Evolutionary conservation across 257 asterid species (phyloP), one percentile per base, ranked within the genome.

Genomic region (Gynochthodes officinalis): DNA sequence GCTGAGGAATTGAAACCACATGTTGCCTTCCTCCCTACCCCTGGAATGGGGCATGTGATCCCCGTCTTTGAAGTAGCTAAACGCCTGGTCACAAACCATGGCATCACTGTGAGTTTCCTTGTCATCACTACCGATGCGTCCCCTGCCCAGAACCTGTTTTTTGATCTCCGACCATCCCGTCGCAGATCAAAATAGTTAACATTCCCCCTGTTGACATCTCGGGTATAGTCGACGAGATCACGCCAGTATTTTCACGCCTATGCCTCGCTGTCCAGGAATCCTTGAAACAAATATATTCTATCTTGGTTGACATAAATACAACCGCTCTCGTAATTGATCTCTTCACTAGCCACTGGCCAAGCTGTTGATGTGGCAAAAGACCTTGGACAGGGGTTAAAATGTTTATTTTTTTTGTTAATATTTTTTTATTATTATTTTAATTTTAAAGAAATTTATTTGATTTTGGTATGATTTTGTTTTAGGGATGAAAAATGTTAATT

Each of bases 41-140:
- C 89, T 2, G 84, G 92, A 42, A 79, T 84, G 81, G 92, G 92
- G 7, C 87, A 87, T 69, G 8, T 84, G 10, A 57, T 63, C 11
- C 86, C 85, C 1, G 76, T 83, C 52, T 70, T 86, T 72, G 80
- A 86, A 68, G 76, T 86, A 2, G 83, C 88, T 0, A 80, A 82
- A 39, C 70, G 46, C 76, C 81, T 86, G 5, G 76, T 75, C 42
- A 52, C 19, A 23, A 61, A 63, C 27, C 80, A 71, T 25, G 64
- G 42, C 60, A n/a, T 83, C 77, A 79, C n/a, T 6, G 82, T 81
- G 58, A 86, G 78, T 73, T 81, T 83, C 73, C 75, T 83, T 18
- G 62, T 79, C 79, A 81, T 77, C 46, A 77, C 82, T 68, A 73
- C 86, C 57, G 75, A 52, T 2, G 80, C 90, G 42, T 79, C 88